phyloP scores from a whole-genome alignment of 768 basidiomycete species.

The Coprinopsis cinerea region DNA sequence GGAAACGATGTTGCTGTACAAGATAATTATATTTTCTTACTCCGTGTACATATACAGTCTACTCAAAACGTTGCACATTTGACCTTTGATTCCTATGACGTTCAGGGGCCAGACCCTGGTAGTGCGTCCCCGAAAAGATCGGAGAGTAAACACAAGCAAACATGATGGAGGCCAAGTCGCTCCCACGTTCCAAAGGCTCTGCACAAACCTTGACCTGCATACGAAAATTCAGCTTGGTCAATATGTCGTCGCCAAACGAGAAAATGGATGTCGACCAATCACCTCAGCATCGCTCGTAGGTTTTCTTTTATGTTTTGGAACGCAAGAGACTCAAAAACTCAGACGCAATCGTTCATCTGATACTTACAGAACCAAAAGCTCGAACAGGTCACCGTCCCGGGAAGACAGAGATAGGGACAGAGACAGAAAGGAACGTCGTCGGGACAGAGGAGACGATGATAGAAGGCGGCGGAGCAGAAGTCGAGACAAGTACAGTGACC shows the following conservation, averaged over 20 bases:
- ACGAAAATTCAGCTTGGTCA: no score
- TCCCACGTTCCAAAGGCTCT: no score
- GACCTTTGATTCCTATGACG: no score
- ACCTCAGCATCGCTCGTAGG: slow-evolving; percentile 57
- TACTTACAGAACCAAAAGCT: slow-evolving; percentile 65
- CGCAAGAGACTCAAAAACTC: neutral
- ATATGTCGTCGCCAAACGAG: slow-evolving; percentile 9
- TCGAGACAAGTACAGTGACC: slow-evolving; percentile 52
- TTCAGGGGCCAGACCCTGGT: no score
- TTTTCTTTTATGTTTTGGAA: slow-evolving; percentile 5
- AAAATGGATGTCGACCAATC: slow-evolving; percentile 60
- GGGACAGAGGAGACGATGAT: slow-evolving; percentile 52
- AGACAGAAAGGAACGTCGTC: slow-evolving; percentile 49
- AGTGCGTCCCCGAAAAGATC: no score
- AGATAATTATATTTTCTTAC: no score
- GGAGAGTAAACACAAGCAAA: no score
- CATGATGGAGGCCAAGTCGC: no score
- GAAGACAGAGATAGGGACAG: slow-evolving; percentile 47
- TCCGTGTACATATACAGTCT: no score
- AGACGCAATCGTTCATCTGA: slow-evolving; percentile 74
- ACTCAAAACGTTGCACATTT: no score
- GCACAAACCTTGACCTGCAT: no score
- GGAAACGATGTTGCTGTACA: no score
- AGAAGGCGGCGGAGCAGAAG: slow-evolving; percentile 60
- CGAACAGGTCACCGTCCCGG: slow-evolving; percentile 66